A percentile compares a stretch with the other conserved stretches of the same genome.
phyloP scores from a whole-genome alignment of 306 rosid genomes.

The Trichosanthes cucumerina region DNA sequence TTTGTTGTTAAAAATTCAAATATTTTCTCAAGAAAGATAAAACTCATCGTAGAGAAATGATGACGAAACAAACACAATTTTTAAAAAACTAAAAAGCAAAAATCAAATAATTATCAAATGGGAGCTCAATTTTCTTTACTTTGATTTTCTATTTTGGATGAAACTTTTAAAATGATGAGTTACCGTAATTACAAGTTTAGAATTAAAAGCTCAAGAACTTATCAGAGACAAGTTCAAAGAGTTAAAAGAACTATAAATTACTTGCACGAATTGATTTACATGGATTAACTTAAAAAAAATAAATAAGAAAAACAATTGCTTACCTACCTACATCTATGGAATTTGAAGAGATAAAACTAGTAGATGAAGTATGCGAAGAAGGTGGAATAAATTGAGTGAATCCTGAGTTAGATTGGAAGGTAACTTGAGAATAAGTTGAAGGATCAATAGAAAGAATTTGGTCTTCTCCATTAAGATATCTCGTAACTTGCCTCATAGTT shows the following conservation, averaged over 20 bases:
- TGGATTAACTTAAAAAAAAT: background rate
- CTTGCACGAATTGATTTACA: background rate
- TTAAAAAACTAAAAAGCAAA: too few relatives aligned
- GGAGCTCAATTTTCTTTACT: background rate
- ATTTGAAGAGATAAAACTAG: conserved; percentile 14
- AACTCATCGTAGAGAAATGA: too few relatives aligned
- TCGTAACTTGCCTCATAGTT: conserved; percentile 41
- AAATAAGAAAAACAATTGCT: background rate
- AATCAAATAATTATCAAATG: too few relatives aligned
- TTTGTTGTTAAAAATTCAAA: too few relatives aligned
- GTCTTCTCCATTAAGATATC: conserved; percentile 43
- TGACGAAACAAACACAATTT: too few relatives aligned
- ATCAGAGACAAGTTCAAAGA: too few relatives aligned
- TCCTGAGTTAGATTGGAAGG: conserved; percentile 15
- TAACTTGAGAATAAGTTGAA: conserved; percentile 22
- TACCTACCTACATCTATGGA: conserved; percentile 39
- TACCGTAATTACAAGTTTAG: background rate
- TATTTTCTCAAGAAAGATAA: too few relatives aligned
- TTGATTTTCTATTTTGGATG: background rate
- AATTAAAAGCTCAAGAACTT: background rate
- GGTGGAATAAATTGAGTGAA: conserved; percentile 16
- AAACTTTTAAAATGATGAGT: background rate
- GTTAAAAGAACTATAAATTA: background rate
- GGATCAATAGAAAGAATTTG: conserved; percentile 27
- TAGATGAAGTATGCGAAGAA: conserved; percentile 14